A percentile compares a stretch with the other conserved stretches of the same genome.
Evolutionary conservation across 148 eudicot species (phyloP).

Genomic region (Arctostaphylos glauca): DNA sequence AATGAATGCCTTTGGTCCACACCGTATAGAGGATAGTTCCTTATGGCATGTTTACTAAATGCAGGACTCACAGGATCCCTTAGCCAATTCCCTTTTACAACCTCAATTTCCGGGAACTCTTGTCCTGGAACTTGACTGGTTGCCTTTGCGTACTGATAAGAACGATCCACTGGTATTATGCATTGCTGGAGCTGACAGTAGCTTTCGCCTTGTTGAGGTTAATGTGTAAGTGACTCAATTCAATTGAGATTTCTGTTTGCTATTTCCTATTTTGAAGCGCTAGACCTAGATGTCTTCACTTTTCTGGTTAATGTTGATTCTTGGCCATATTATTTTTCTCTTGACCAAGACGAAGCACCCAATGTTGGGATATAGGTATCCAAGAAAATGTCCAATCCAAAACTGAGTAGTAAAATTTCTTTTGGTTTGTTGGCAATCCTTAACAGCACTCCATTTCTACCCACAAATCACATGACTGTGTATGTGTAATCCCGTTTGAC

Average conservation of each 20-base stretch:
- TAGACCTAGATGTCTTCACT: background rate
- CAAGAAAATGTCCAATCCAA: background rate
- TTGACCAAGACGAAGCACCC: constrained; percentile 1
- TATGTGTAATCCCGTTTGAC: background rate
- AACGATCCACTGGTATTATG: constrained; percentile 91
- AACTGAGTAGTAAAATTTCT: background rate
- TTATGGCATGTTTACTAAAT: constrained; percentile 19
- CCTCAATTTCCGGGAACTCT: constrained; percentile 96
- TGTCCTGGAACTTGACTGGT: constrained; percentile 97
- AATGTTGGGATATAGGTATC: background rate
- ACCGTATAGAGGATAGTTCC: background rate
- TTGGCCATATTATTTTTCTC: background rate
- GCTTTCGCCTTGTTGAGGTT: constrained; percentile 95
- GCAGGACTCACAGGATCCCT: constrained; percentile 95
- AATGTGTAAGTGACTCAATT: constrained; percentile 57
- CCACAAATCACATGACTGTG: background rate
- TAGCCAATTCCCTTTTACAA: constrained; percentile 81
- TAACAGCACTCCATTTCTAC: background rate
- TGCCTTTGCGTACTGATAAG: constrained; percentile 75
- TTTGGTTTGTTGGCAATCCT: constrained; percentile 6
- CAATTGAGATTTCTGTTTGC: constrained; percentile 11
- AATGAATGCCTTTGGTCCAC: background rate
- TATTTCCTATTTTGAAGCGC: background rate
- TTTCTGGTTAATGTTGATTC: background rate
- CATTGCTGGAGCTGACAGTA: constrained; percentile 99